phyloP scores from a whole-genome alignment of 768 basidiomycete genomes.

The Amanita molliuscula region DNA sequence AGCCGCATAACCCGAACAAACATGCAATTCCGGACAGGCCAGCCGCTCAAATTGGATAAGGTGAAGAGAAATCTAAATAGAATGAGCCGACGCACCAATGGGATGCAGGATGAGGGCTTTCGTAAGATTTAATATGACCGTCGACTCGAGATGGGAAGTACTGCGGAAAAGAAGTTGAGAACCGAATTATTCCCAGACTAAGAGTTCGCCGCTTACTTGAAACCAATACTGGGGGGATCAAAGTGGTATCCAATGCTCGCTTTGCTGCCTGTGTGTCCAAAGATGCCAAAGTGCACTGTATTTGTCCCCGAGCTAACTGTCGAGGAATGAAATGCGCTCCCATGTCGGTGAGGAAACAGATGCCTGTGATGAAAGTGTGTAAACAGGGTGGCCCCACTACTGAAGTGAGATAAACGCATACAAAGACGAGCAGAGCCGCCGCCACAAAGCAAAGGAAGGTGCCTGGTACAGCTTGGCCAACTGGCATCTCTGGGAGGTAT shows the following conservation, averaged over 20 bases:
- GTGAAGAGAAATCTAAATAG: background rate
- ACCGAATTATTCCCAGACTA: background rate
- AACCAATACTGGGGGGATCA: slow-evolving; percentile 14
- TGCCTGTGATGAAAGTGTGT: slow-evolving; percentile 27
- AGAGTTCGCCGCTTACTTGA: slow-evolving; percentile 28
- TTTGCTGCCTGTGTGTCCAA: slow-evolving; percentile 57
- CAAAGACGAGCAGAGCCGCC: slow-evolving; percentile 58
- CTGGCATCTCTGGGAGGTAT: slow-evolving; percentile 26
- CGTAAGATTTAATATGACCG: slow-evolving; percentile 59
- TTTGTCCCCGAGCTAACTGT: slow-evolving; percentile 29
- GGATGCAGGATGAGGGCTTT: slow-evolving; percentile 70
- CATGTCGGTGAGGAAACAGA: slow-evolving; percentile 71
- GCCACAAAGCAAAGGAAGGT: slow-evolving; percentile 66
- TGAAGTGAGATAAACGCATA: slow-evolving; percentile 25
- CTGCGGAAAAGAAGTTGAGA: slow-evolving; percentile 16
- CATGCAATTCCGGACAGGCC: slow-evolving; percentile 56
- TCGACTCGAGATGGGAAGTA: slow-evolving; percentile 35
- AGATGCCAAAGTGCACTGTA: slow-evolving; percentile 56
- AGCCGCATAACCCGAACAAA: slow-evolving; percentile 60
- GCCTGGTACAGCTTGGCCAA: slow-evolving; percentile 56
- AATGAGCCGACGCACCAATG: slow-evolving; percentile 37
- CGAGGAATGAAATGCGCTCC: slow-evolving; percentile 59
- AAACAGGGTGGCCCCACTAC: background rate
- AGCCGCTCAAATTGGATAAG: slow-evolving; percentile 30
- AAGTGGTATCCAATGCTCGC: slow-evolving; percentile 48